These are phyloP conservation scores for Globisporangium cylindrosporum DNA, from an alignment of 352 stramenopile species.

Conservation along the genomic window DNA sequence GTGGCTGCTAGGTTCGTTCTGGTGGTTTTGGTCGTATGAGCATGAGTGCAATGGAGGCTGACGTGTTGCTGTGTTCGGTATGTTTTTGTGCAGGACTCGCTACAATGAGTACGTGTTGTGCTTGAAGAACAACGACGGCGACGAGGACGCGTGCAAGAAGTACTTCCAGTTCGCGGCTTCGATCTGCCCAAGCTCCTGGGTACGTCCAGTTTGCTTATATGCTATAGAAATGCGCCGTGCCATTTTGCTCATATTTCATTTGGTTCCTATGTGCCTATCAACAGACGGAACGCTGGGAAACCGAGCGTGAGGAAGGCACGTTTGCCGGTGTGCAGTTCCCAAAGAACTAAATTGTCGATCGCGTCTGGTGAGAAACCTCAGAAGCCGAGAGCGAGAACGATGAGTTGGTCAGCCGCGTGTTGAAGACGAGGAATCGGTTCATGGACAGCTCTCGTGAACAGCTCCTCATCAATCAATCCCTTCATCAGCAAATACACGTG, in stretches of 20 bases:
- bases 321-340: conserved; percentile 83
- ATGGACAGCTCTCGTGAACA: neutral
- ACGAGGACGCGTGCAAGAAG: conserved; percentile 91
- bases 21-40: neutral
- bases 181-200: conserved; percentile 77
- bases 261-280: conserved; percentile 4
- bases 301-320: conserved; percentile 77
- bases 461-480: neutral
- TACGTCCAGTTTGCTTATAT: conserved; percentile 25
- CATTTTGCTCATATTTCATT: neutral
- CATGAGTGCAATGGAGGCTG: neutral
- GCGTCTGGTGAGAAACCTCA: neutral
- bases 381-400: neutral
- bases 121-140: conserved; percentile 93
- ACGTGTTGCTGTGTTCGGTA: conserved; percentile 1
- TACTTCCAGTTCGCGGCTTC: conserved; percentile 67
- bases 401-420: neutral
- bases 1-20: neutral
- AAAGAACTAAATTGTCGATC: conserved; percentile 41
- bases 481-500: conserved; percentile 10
- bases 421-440: conserved; percentile 1
- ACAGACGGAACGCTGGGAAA: conserved; percentile 77
- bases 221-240: conserved; percentile 9
- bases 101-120: conserved; percentile 98
- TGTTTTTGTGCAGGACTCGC: conserved; percentile 55